A percentile compares a stretch with the other conserved stretches of the same genome.
phyloP scores from a whole-genome alignment of 352 stramenopile genomes.

The Phytophthora aleatoria region DNA sequence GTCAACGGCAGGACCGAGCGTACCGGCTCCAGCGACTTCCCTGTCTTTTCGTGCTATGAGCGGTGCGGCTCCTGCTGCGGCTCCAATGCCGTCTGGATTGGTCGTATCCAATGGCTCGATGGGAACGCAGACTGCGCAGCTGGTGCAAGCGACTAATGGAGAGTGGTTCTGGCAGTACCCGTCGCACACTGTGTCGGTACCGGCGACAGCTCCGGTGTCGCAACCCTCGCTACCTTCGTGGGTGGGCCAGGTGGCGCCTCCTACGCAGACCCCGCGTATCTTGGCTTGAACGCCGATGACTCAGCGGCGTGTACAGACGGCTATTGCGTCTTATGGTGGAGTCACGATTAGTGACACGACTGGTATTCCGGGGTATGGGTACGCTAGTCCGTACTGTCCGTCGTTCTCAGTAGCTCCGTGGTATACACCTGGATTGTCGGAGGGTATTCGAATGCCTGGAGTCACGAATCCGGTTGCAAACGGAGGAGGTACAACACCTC shows the following conservation, averaged over 20 bases:
- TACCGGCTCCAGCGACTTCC: too few species aligned
- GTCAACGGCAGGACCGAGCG: too few species aligned
- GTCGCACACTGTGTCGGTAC: background rate
- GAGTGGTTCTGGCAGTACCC: background rate
- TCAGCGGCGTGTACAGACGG: background rate
- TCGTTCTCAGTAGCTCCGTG: too few species aligned
- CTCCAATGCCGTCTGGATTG: too few species aligned
- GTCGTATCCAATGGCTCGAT: too few species aligned
- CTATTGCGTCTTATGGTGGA: background rate
- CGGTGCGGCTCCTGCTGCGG: too few species aligned
- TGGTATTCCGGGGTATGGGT: background rate
- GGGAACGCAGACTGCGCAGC: background rate
- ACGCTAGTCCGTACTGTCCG: too few species aligned
- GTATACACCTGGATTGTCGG: too few species aligned
- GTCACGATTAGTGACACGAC: background rate
- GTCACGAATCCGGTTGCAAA: too few species aligned
- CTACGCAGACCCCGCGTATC: background rate
- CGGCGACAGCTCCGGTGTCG: background rate
- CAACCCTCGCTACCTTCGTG: background rate
- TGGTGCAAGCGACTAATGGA: background rate
- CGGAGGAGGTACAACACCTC: too few species aligned
- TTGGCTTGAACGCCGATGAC: background rate
- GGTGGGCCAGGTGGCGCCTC: background rate
- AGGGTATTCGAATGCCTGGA: too few species aligned
- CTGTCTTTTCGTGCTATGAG: too few species aligned